Evolutionary conservation across 768 basidiomycete species (phyloP), one percentile per base, ranked within the genome.

Genomic region (Coprinopsis strossmayeri): DNA sequence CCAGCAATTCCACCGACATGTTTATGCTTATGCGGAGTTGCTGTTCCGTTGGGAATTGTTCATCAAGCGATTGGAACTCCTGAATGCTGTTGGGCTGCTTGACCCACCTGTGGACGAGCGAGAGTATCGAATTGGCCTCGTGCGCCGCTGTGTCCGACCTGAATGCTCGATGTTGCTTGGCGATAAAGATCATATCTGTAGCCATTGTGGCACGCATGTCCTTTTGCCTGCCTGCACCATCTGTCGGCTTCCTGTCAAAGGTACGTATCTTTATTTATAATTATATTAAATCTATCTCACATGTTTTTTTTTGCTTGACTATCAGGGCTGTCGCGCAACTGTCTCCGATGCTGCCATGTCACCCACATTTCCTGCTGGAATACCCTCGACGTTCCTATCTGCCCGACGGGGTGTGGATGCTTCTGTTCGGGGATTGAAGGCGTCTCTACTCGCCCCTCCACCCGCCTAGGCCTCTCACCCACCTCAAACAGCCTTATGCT

Each of bases 201-300:
- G 63, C 21, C 58, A 63, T 24, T 81, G 76, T 51, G 67, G 64
- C 47, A 65, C 64, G 7, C 63, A 67, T n/a, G 70, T 65, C 35
- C 66, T 64, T 3, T 72, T 71, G 60, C 68, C 80, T 1, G 64
- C 64, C 4, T 91, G 89, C 59, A 77, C 85, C 0, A 74, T 91
- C 15, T 91, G 89, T 60, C 74, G 87, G 41, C 73, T 91, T 25
- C 83, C 86, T 4, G 79, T 84, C 49, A 85, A 80, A 73, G 86
- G 89, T 80, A 53, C 9, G 71, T 60, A 3, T 18, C 4, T 42
- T 0, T 23, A 28, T 24, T 2, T 17, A 2, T 20, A 15, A 2
- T 7, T 26, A 28, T 3, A 23, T 38, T 5, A 18, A 13, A 28
- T n/a, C 10, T 37, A 18, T 43, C 13, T 35, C 24, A 12, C 26